Conservation (phyloP, 805 yeast species). For the Candida nitratophila region DNA sequence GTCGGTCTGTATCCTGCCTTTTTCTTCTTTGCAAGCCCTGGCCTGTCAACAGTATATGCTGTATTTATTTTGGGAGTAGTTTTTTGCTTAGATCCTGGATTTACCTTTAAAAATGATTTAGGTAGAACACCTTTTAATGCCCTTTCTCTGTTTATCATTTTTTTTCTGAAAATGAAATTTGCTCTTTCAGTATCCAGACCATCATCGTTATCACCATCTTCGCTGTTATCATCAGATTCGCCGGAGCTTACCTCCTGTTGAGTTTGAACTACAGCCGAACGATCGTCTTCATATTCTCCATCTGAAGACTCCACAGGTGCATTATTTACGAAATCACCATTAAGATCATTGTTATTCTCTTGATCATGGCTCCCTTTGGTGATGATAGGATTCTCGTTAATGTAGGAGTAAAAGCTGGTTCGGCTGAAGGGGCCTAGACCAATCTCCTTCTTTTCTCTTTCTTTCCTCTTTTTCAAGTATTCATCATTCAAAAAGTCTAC, state of each 20-base stretch:
- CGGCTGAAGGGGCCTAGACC: conserved; percentile 24
- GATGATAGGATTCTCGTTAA: not conserved
- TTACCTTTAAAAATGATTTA: conserved; percentile 15
- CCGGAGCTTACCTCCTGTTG: not conserved
- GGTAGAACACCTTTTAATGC: conserved; percentile 22
- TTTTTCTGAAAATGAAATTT: conserved; percentile 13
- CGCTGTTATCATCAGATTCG: conserved; percentile 6
- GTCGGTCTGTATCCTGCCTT: conserved; percentile 1
- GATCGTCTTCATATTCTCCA: conserved; percentile 8
- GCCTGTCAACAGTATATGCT: not conserved
- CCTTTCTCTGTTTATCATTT: conserved; percentile 11
- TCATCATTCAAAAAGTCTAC: conserved; percentile 17
- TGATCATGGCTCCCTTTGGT: too few species aligned
- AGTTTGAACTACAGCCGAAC: not conserved
- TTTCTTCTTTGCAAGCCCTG: conserved; percentile 15
- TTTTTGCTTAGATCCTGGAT: not conserved
- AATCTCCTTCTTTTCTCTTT: conserved; percentile 17
- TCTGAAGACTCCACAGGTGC: not conserved
- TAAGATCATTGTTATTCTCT: not conserved
- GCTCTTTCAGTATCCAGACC: not conserved
- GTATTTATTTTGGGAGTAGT: not conserved
- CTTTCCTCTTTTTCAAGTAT: conserved; percentile 17
- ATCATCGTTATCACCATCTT: too few species aligned
- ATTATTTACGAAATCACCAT: not conserved
- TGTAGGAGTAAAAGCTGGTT: conserved; percentile 1